phyloP scores from a whole-genome alignment of 257 asterid genomes.

The Echites panduratus region DNA sequence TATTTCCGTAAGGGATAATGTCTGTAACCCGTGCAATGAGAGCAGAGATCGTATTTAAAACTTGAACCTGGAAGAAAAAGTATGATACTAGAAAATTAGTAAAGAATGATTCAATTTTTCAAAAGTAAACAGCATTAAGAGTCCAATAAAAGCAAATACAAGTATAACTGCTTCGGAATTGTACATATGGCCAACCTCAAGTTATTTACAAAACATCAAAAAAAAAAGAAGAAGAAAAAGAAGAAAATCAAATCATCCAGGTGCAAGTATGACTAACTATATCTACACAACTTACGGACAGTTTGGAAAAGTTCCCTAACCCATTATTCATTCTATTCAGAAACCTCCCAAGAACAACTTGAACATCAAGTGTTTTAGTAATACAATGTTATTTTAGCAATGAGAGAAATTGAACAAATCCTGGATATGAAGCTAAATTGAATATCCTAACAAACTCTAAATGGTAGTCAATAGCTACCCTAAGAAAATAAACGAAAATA shows the following conservation, averaged over 20 bases:
- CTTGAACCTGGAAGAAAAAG: slow-evolving; percentile 71
- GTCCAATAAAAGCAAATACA: neutral
- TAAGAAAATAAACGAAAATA: neutral
- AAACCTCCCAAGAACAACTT: neutral
- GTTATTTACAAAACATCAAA: neutral
- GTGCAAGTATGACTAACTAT: neutral
- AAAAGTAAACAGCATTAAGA: neutral
- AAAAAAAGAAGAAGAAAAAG: neutral
- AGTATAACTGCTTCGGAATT: neutral
- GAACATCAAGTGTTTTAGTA: neutral
- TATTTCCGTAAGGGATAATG: slow-evolving; percentile 69
- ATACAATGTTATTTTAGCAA: neutral
- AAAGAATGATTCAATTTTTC: neutral
- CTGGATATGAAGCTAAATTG: neutral
- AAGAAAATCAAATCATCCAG: neutral
- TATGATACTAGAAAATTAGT: neutral
- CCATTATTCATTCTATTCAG: neutral
- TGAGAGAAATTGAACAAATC: neutral
- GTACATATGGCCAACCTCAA: neutral
- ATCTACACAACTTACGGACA: neutral
- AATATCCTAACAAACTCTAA: neutral
- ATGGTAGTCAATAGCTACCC: neutral
- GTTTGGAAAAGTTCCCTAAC: neutral
- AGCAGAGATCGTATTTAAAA: slow-evolving; percentile 73
- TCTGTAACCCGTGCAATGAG: slow-evolving; percentile 72